Evolutionary conservation across 176 grass and related monocot species (phyloP).

Genomic region (Triticum dicoccoides): DNA sequence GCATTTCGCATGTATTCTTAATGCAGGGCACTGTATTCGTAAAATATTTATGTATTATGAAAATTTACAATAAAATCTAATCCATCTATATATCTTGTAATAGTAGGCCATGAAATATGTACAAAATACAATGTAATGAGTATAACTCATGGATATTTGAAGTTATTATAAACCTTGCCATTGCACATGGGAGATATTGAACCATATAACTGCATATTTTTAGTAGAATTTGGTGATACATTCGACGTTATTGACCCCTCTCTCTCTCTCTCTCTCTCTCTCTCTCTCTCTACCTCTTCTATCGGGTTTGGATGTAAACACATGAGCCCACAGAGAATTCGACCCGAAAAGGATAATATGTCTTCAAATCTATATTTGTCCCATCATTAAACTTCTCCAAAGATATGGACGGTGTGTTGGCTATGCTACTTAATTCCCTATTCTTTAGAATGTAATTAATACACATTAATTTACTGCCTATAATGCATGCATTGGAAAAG

Average conservation of each 20-base stretch:
- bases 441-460: neutral
- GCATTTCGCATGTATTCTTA: neutral
- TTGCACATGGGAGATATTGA: neutral
- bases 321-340: neutral
- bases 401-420: neutral
- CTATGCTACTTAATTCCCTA: neutral
- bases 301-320: neutral
- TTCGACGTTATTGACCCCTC: neutral
- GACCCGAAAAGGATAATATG: neutral
- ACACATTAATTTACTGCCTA: neutral
- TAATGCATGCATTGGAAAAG: neutral
- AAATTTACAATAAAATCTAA: neutral
- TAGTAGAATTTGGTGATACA: neutral
- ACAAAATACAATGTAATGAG: neutral
- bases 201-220: neutral
- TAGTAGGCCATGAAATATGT: neutral
- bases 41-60: neutral
- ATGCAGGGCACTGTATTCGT: no score
- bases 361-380: neutral
- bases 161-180: neutral
- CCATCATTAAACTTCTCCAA: neutral
- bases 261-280: neutral
- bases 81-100: neutral
- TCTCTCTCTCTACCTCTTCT: neutral
- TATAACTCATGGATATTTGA: neutral